A percentile compares a stretch with the other conserved stretches of the same genome.
These are phyloP conservation scores for Aspergillus aculeatinus DNA, from an alignment of 2,329 filamentous ascomycete species.

Conservation along the genomic window DNA sequence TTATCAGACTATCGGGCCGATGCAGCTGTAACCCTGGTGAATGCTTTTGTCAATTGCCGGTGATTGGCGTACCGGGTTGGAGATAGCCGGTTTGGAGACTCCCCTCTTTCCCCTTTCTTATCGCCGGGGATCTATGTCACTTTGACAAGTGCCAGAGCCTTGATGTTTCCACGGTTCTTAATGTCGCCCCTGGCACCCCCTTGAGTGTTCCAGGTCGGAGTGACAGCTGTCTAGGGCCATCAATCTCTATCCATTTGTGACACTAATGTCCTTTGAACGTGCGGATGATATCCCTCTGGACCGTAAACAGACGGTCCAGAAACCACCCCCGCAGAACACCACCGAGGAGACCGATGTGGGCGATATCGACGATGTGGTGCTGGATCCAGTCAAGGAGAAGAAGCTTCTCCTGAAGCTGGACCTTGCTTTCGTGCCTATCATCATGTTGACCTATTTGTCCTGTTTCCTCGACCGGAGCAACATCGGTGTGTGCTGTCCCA, in stretches of 20 bases:
- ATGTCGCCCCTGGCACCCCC: not conserved
- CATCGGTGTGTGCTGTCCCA: conserved; percentile 39
- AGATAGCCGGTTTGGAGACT: not conserved
- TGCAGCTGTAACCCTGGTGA: not conserved
- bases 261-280: not conserved
- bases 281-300: conserved; percentile 4
- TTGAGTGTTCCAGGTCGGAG: not conserved
- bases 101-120: not conserved
- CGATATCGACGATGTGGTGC: conserved; percentile 25
- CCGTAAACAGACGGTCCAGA: conserved; percentile 11
- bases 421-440: conserved; percentile 50
- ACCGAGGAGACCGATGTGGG: conserved; percentile 16
- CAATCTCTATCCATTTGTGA: not conserved
- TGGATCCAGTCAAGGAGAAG: conserved; percentile 49
- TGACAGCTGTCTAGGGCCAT: not conserved
- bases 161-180: not conserved
- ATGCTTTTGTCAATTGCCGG: not conserved
- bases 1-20: conserved; percentile 15
- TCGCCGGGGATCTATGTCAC: not conserved
- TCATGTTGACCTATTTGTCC: conserved; percentile 57
- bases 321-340: conserved; percentile 7
- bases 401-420: conserved; percentile 52
- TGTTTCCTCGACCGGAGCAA: conserved; percentile 58
- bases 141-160: not conserved
- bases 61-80: not conserved